Evolutionary conservation across 441 rosid species (phyloP).

Genomic region (Breynia disticha): DNA sequence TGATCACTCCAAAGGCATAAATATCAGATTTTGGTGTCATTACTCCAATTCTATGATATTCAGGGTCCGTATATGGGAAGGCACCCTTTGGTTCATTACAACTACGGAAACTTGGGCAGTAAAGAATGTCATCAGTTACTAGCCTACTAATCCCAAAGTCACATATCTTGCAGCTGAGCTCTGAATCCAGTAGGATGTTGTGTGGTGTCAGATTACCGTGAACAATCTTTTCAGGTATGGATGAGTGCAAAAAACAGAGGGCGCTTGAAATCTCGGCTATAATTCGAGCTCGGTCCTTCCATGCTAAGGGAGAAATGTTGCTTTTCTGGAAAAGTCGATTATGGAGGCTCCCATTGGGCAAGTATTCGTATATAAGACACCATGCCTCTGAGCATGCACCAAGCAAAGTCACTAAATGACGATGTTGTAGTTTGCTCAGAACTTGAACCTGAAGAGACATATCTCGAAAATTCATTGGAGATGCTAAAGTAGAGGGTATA

Average conservation of each 20-base stretch:
- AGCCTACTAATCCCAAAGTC: constrained; percentile 61
- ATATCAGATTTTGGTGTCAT: constrained; percentile 52
- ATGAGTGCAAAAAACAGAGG: constrained; percentile 65
- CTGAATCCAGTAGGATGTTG: constrained; percentile 53
- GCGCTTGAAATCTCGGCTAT: constrained; percentile 58
- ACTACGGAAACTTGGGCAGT: constrained; percentile 30
- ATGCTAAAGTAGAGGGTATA: no score
- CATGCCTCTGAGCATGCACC: constrained; percentile 68
- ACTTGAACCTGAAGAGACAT: constrained; percentile 44
- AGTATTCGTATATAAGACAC: constrained; percentile 53
- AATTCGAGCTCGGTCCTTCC: constrained; percentile 47
- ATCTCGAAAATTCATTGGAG: not conserved
- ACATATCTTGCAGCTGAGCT: constrained; percentile 59
- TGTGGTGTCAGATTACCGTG: constrained; percentile 67
- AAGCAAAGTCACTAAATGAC: constrained; percentile 59
- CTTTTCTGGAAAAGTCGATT: constrained; percentile 41
- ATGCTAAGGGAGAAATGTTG: constrained; percentile 37
- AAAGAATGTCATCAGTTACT: constrained; percentile 32
- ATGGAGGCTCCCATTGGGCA: constrained; percentile 62
- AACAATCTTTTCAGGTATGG: constrained; percentile 59
- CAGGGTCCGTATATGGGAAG: constrained; percentile 61
- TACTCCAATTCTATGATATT: constrained; percentile 41
- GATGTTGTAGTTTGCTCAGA: constrained; percentile 62
- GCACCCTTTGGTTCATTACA: constrained; percentile 38
- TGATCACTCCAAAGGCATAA: constrained; percentile 54